Evolutionary conservation across 1,284 basidiomycete genomes (phyloP).

Genomic region (Porogramme epimiltina): DNA sequence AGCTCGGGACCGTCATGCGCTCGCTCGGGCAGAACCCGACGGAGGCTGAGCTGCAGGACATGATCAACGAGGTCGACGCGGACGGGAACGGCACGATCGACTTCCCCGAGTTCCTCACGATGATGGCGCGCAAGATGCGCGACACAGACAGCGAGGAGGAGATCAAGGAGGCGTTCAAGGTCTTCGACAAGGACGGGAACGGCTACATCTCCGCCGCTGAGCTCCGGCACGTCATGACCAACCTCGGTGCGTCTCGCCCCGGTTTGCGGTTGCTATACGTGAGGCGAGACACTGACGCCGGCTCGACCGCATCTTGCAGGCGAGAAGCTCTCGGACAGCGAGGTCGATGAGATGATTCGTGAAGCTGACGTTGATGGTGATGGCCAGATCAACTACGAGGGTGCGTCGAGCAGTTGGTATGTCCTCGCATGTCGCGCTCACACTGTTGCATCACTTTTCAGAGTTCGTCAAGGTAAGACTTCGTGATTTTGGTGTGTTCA

Average conservation of each 20-base stretch:
- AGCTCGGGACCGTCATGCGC: constrained; percentile 97
- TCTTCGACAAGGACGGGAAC: constrained; percentile 85
- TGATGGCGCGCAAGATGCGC: constrained; percentile 97
- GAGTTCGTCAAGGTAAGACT: constrained; percentile 69
- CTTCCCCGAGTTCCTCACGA: constrained; percentile 92
- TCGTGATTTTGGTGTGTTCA: no score
- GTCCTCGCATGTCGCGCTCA: neutral
- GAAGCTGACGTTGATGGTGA: constrained; percentile 97
- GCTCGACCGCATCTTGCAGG: constrained; percentile 42
- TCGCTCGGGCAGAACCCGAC: constrained; percentile 97
- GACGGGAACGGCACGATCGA: constrained; percentile 90
- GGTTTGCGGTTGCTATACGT: neutral
- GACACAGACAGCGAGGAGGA: constrained; percentile 86
- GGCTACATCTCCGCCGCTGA: constrained; percentile 82
- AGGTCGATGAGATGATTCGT: constrained; percentile 98
- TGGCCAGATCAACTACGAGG: constrained; percentile 86
- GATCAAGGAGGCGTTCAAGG: constrained; percentile 80
- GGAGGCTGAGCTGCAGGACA: constrained; percentile 93
- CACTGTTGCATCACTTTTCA: constrained; percentile 25
- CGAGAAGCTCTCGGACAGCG: constrained; percentile 90
- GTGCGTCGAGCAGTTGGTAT: constrained; percentile 40
- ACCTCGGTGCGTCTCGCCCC: constrained; percentile 66
- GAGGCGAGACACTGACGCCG: constrained; percentile 1
- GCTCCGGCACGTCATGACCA: constrained; percentile 92
- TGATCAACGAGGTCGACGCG: constrained; percentile 92